Conservation (phyloP, 2,329 filamentous ascomycete genomes). For the Colletotrichum cereale region DNA sequence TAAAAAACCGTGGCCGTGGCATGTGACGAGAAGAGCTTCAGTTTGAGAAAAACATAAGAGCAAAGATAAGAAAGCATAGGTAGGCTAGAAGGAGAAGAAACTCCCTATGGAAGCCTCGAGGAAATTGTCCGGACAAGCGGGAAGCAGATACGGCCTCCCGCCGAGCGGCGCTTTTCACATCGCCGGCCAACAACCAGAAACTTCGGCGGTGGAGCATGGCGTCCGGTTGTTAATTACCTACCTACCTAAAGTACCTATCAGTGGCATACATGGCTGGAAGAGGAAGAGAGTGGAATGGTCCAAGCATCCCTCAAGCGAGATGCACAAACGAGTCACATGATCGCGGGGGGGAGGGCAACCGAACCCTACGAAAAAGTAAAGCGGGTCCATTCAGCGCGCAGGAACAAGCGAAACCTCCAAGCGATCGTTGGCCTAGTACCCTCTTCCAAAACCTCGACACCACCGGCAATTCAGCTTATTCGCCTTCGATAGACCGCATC, state of each 20-base stretch:
- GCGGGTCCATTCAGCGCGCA: constrained; percentile 12
- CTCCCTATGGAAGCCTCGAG: not conserved
- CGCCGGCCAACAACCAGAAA: not conserved
- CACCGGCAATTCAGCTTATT: constrained; percentile 49
- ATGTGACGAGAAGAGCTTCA: too few species aligned
- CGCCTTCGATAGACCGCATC: constrained; percentile 57
- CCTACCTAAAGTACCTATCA: too few species aligned
- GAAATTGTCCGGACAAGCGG: not conserved
- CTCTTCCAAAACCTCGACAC: constrained; percentile 39
- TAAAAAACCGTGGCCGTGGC: too few species aligned
- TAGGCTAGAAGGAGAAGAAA: not conserved
- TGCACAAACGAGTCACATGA: constrained; percentile 34
- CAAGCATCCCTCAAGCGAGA: not conserved
- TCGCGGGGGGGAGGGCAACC: constrained; percentile 38
- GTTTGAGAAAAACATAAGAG: too few species aligned
- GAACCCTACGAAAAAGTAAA: constrained; percentile 40
- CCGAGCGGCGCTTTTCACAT: not conserved
- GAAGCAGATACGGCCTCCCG: not conserved
- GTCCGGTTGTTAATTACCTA: not conserved
- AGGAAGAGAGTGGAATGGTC: not conserved
- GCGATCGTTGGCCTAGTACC: constrained; percentile 28
- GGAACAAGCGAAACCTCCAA: constrained; percentile 40
- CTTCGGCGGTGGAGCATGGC: not conserved
- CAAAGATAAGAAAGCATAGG: not conserved
- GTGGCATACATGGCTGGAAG: not conserved